A percentile compares a stretch with the other conserved stretches of the same genome.
phyloP scores from a whole-genome alignment of 352 stramenopile species.

The Albugo candida region DNA sequence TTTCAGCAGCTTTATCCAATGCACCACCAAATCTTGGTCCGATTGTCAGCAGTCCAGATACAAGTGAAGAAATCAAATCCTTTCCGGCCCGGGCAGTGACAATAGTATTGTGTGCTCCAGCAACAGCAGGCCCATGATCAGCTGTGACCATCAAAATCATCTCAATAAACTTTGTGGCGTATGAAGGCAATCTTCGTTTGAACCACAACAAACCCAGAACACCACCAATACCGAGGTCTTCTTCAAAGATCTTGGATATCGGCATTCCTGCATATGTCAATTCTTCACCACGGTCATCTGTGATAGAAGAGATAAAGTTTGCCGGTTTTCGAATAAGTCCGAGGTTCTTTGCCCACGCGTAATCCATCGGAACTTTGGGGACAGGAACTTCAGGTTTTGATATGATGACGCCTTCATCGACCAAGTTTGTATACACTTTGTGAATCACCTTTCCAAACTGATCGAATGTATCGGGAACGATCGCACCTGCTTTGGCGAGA shows the following conservation, averaged over 20 bases:
- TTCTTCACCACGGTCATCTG: slow-evolving; percentile 93
- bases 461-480: slow-evolving; percentile 90
- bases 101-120: slow-evolving; percentile 94
- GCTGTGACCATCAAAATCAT: slow-evolving; percentile 96
- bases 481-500: slow-evolving; percentile 72
- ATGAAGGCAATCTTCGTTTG: slow-evolving; percentile 75
- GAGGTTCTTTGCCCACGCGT: slow-evolving; percentile 91
- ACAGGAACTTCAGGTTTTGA: slow-evolving; percentile 77
- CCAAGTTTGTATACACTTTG: slow-evolving; percentile 75
- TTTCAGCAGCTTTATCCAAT: slow-evolving; percentile 85
- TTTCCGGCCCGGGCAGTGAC: slow-evolving; percentile 88
- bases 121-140: slow-evolving; percentile 91
- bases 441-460: slow-evolving; percentile 87
- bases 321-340: slow-evolving; percentile 91
- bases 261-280: slow-evolving; percentile 87
- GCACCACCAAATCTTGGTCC: slow-evolving; percentile 91
- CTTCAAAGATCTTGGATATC: slow-evolving; percentile 89
- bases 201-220: slow-evolving; percentile 94
- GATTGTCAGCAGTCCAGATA: slow-evolving; percentile 92
- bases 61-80: slow-evolving; percentile 91
- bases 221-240: slow-evolving; percentile 87
- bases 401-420: slow-evolving; percentile 59
- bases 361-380: slow-evolving; percentile 93
- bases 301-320: slow-evolving; percentile 96
- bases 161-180: slow-evolving; percentile 92